Conservation (phyloP, 768 basidiomycete genomes). For the Hypsizygus marmoreus region DNA sequence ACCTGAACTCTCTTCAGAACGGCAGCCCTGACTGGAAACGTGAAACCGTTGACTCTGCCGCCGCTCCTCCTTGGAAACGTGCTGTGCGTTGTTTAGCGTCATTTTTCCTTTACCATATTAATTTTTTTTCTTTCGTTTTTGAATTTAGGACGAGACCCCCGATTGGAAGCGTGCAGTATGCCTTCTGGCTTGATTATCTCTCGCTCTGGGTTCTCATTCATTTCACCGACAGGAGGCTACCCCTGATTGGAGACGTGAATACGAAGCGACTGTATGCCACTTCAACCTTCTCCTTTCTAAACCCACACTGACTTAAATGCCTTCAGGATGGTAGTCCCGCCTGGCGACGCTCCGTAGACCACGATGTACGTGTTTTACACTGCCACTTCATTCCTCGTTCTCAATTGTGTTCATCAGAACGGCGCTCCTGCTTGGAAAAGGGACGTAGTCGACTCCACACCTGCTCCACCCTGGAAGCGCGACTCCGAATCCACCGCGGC, state of each 20-base stretch:
- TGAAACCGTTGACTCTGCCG: neutral
- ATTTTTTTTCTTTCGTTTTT: too few species aligned
- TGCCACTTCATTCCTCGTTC: too few species aligned
- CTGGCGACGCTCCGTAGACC: neutral
- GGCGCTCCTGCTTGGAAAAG: conserved; percentile 6
- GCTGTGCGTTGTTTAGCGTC: too few species aligned
- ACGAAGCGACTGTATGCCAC: neutral
- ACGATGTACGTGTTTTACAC: neutral
- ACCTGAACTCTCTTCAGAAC: neutral
- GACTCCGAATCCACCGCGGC: conserved; percentile 5
- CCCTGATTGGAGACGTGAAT: conserved; percentile 4
- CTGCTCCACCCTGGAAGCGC: conserved; percentile 9
- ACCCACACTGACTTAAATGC: too few species aligned
- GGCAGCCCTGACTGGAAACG: neutral
- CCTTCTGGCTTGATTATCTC: too few species aligned
- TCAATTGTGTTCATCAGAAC: too few species aligned
- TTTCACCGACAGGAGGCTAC: neutral
- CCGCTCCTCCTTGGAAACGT: conserved; percentile 6
- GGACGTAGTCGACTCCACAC: neutral
- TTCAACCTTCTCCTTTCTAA: too few species aligned
- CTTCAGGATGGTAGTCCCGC: too few species aligned
- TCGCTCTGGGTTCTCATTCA: too few species aligned
- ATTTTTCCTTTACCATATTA: too few species aligned
- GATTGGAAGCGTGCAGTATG: neutral
- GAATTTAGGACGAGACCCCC: too few species aligned